Percentiles rank a stretch among this genome's conserved stretches.
Conservation (phyloP, 2,329 filamentous ascomycete genomes). For the Parascedosporium putredinis region DNA sequence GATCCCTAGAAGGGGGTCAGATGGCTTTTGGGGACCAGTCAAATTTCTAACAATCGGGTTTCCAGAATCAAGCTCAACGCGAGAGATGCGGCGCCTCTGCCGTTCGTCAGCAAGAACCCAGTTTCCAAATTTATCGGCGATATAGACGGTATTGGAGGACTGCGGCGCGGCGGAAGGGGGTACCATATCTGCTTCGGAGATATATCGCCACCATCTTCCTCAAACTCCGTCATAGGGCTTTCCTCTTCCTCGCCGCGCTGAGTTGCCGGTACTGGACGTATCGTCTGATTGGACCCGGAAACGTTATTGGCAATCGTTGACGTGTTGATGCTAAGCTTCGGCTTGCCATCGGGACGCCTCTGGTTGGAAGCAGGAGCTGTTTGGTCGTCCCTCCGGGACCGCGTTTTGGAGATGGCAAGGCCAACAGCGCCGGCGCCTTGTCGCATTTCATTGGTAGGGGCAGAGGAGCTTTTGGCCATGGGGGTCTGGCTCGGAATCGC, state of each 20-base stretch:
- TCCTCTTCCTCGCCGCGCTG: slow-evolving; percentile 20
- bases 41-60: neutral
- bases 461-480: slow-evolving; percentile 3
- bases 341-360: neutral
- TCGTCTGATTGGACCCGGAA: neutral
- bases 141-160: slow-evolving; percentile 36
- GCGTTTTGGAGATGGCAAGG: slow-evolving; percentile 1
- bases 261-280: neutral
- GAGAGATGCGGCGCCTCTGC: slow-evolving; percentile 14
- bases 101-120: slow-evolving; percentile 36
- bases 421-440: neutral
- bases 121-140: slow-evolving; percentile 42
- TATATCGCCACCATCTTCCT: slow-evolving; percentile 31
- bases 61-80: slow-evolving; percentile 9
- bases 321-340: neutral
- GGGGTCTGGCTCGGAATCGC: slow-evolving; percentile 1
- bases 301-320: neutral
- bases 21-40: neutral
- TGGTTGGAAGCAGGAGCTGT: neutral
- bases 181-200: slow-evolving; percentile 35
- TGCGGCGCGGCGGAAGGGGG: slow-evolving; percentile 34
- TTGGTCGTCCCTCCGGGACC: neutral
- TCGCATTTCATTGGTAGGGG: neutral
- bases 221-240: slow-evolving; percentile 41
- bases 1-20: neutral